Evolutionary conservation across 306 rosid species (phyloP), one percentile per base, ranked within the genome.

Genomic region (Cucurbita ficifolia): DNA sequence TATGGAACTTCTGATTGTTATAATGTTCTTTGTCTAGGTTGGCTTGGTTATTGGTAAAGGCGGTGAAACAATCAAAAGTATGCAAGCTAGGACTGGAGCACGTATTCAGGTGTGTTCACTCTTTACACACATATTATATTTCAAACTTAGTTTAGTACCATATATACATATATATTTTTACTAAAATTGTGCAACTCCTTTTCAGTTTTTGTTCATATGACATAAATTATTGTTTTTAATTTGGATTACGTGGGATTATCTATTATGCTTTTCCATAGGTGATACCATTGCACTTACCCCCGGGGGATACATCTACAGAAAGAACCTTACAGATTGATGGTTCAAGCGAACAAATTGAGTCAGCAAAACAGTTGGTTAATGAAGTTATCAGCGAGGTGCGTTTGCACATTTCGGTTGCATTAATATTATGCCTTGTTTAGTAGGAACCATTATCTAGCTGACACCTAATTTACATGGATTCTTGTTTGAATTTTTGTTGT

Each of bases 1-100:
- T 43, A 4, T 51, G 3, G 7, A 6, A 62, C 43, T 75, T 77
- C 59, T 12, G 69, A 52, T 76, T 42, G 13, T 42, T 56, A 61
- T 29, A 42, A 18, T 22, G 18, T 76, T 67, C 3, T 53, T 21
- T 49, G 76, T 80, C 55, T 82, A 95, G 99, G 99, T 95, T 83
- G 99, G 99, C 22, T 93, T 95, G 76, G 83, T 95, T 13, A 95
- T 95, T 74, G 99, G 99, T 61, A 95, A 95, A 83, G 96, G 99
- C 39, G 99, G 99, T 59, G 99, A 95, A 75, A 88, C 96, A 1
- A 95, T 95, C 60, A 95, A 91, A 84, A 91, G 56, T 77, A 95
- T 95, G 99, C 99, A 95, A 81, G 90, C 87, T 21, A 81, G 86
- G 18, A 81, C 96, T 81, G 96, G 91, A 75, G 97, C 99, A 51